Base-by-base conservation (phyloP, 164 flowering plant species). In the Cinnamomum chago region DNA sequence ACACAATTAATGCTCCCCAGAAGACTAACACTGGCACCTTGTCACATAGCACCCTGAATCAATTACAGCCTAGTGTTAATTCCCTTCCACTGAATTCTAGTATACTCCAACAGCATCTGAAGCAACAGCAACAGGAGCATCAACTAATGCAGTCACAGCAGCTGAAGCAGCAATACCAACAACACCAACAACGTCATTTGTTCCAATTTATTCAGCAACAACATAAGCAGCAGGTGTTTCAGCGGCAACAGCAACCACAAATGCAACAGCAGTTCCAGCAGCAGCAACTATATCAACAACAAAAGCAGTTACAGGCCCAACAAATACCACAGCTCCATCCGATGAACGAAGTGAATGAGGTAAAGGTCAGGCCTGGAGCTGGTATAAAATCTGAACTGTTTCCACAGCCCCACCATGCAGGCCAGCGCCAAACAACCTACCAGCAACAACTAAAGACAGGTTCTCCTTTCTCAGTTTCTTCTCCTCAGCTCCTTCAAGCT, bases 401-500 rank as follows among this genome's bases (percentile, higher is more conserved):
- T 72, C 95, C 81, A 73, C 96, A 88, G 74, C 88, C 88, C 68
- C 89, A 81, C 25, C 64, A 82, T 5, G 80, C 84, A 66, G 83
- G 85, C 24, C 91, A 87, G 81, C 90, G 90, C 14, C 28, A 85
- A 17, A 67, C 80, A 51, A 84, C 85, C 78, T 83, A 85, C 50
- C 88, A 83, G 30, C 94, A 84, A 73, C 94, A 81, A 76, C 52
- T 87, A 69, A 95, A 92, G 81, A 22, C 88, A 18, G 95, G 91
- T 67, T 50, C 84, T 72, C 71, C 89, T 27, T 85, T 87, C 80
- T 83, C 92, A 65, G 83, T 83, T 52, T 84, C 95, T 50, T 86
- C 98, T 68, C 90, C 91, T 2, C 97, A 90, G 78, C 79, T 88
- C 58, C 82, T 83, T 70, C 92, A 88, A 81, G 78, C 92, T 58